Conservation (phyloP, 768 basidiomycete species). For the Tremella fuciformis region DNA sequence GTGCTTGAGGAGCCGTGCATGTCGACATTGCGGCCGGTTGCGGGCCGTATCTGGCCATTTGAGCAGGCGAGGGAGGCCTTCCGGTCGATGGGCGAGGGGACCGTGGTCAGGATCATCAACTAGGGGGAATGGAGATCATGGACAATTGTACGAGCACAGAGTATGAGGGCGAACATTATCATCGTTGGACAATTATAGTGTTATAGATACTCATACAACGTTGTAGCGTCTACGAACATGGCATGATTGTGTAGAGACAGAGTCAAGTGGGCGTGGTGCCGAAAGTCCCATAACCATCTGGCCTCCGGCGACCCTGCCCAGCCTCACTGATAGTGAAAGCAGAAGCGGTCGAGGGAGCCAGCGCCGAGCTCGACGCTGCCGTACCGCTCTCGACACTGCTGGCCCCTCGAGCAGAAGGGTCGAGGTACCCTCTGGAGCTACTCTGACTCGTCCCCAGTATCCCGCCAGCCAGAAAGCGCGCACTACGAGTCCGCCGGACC, state of each 20-base stretch:
- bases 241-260: not conserved
- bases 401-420: not conserved
- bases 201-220: not conserved
- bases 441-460: not conserved
- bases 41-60: conserved; percentile 31
- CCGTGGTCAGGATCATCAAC: conserved; percentile 38
- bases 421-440: not conserved
- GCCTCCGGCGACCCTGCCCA: not conserved
- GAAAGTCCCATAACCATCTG: conserved; percentile 25
- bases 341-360: not conserved
- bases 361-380: not conserved
- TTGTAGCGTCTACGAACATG: not conserved
- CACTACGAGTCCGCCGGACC: conserved; percentile 27
- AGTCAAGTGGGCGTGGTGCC: conserved; percentile 7
- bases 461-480: conserved; percentile 25
- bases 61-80: conserved; percentile 47
- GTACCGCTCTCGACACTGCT: not conserved
- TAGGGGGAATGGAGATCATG: conserved; percentile 10
- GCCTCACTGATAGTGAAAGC: conserved; percentile 1
- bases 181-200: not conserved
- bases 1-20: conserved; percentile 46
- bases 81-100: conserved; percentile 16
- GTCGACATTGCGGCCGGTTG: conserved; percentile 35
- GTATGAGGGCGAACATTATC: conserved; percentile 2
- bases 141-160: conserved; percentile 1